phyloP scores from a whole-genome alignment of 352 stramenopile genomes.

The Phytophthora litchii region DNA sequence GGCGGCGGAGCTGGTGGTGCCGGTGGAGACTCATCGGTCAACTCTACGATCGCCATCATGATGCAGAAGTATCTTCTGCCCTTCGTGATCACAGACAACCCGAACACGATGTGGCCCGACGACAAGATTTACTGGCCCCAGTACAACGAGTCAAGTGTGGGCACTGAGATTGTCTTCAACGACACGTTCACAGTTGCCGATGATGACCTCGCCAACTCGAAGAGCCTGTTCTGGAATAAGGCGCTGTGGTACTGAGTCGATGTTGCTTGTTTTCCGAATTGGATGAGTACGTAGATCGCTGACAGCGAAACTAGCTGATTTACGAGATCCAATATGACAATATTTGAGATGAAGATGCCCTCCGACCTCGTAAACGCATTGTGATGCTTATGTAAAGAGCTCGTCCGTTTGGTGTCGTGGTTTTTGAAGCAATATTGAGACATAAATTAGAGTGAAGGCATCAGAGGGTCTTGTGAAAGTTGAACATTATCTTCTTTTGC shows the following conservation, averaged over 20 bases:
- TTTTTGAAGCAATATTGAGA: too few species aligned
- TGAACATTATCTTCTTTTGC: too few species aligned
- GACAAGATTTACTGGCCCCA: slow-evolving; percentile 37
- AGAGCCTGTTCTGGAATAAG: slow-evolving; percentile 43
- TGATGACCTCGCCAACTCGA: slow-evolving; percentile 36
- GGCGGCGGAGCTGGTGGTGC: slow-evolving; percentile 1
- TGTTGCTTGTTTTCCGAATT: too few species aligned
- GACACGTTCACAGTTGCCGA: slow-evolving; percentile 32
- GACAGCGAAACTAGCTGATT: too few species aligned
- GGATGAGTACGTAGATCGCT: too few species aligned
- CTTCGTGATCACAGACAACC: slow-evolving; percentile 34
- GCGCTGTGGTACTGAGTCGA: slow-evolving; percentile 33
- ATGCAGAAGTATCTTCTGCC: slow-evolving; percentile 40
- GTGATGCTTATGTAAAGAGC: too few species aligned
- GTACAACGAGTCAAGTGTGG: slow-evolving; percentile 35
- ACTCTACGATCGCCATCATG: slow-evolving; percentile 28
- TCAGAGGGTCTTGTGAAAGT: too few species aligned
- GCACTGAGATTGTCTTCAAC: slow-evolving; percentile 35
- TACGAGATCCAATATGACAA: not conserved
- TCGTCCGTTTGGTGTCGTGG: too few species aligned
- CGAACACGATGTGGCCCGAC: slow-evolving; percentile 31
- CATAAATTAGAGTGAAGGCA: too few species aligned
- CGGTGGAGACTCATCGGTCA: slow-evolving; percentile 20
- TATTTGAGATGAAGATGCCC: too few species aligned
- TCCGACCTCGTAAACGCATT: too few species aligned